phyloP scores from a whole-genome alignment of 345 rosid species.

The Lumnitzera racemosa region DNA sequence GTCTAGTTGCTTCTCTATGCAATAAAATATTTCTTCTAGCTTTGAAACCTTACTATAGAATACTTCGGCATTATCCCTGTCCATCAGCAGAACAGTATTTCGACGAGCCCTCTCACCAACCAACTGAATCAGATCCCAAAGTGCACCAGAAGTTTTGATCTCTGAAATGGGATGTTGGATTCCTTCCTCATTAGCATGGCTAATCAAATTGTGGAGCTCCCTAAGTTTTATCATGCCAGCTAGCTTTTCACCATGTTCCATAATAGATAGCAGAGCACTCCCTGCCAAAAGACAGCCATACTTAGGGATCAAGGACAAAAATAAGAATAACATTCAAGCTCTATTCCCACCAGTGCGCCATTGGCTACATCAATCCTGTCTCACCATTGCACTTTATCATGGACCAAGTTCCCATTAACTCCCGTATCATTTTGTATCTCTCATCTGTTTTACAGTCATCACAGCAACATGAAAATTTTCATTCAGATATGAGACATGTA shows the following conservation, averaged over 20 bases:
- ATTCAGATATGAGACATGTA: too few species aligned
- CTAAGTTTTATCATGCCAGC: slow-evolving; percentile 81
- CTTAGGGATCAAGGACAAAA: neutral
- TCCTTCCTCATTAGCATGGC: slow-evolving; percentile 47
- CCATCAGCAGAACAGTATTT: slow-evolving; percentile 89
- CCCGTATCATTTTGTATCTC: too few species aligned
- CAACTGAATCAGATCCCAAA: slow-evolving; percentile 88
- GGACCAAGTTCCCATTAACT: too few species aligned
- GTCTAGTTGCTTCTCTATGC: slow-evolving; percentile 63
- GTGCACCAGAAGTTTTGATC: slow-evolving; percentile 55
- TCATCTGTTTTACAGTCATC: too few species aligned
- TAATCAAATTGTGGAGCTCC: slow-evolving; percentile 61
- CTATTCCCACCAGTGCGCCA: too few species aligned
- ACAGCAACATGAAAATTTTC: too few species aligned
- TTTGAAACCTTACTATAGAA: slow-evolving; percentile 95
- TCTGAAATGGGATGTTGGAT: slow-evolving; percentile 33
- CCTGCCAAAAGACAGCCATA: slow-evolving; percentile 36
- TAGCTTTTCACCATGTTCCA: slow-evolving; percentile 97
- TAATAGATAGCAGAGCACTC: slow-evolving; percentile 58
- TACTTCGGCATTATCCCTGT: slow-evolving; percentile 91
- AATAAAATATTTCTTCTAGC: slow-evolving; percentile 73
- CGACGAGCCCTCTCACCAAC: slow-evolving; percentile 86
- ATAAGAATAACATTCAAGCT: neutral
- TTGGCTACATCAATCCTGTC: too few species aligned
- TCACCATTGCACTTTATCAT: too few species aligned